These are phyloP conservation scores for Podila clonocystis DNA, from an alignment of 192 early-diverging fungal genomes.

Conservation along the genomic window DNA sequence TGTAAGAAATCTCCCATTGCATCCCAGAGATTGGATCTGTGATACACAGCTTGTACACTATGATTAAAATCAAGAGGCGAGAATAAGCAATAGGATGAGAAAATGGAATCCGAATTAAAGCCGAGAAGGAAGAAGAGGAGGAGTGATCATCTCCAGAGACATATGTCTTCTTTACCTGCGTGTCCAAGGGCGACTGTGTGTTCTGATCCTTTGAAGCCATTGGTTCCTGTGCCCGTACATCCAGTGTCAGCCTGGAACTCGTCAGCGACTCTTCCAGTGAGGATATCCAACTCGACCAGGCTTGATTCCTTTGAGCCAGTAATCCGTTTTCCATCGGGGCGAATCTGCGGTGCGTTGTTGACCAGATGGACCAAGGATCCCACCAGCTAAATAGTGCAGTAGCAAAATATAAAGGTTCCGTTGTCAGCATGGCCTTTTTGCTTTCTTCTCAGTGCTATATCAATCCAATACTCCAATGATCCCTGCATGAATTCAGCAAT, in stretches of 20 bases:
- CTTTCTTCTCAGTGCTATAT: no score
- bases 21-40: conserved; percentile 25
- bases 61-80: background rate
- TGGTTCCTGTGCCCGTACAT: conserved; percentile 22
- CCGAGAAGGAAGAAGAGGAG: no score
- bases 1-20: conserved; percentile 47
- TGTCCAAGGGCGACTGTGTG: conserved; percentile 30
- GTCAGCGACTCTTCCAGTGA: conserved; percentile 16
- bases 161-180: conserved; percentile 17
- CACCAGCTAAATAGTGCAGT: conserved; percentile 16
- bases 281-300: conserved; percentile 27
- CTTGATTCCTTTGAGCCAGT: conserved; percentile 26
- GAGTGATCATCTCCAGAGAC: background rate
- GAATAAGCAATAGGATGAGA: background rate
- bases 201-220: conserved; percentile 24
- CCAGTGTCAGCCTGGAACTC: conserved; percentile 5
- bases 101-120: background rate
- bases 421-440: no score
- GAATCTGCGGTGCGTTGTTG: conserved; percentile 37
- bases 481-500: background rate
- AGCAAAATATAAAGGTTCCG: no score
- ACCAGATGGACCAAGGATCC: conserved; percentile 30
- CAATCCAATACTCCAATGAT: no score
- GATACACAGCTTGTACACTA: conserved; percentile 35
- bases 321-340: conserved; percentile 35